Conservation (phyloP, 805 yeast species). For the Soucietia sequanensis region DNA sequence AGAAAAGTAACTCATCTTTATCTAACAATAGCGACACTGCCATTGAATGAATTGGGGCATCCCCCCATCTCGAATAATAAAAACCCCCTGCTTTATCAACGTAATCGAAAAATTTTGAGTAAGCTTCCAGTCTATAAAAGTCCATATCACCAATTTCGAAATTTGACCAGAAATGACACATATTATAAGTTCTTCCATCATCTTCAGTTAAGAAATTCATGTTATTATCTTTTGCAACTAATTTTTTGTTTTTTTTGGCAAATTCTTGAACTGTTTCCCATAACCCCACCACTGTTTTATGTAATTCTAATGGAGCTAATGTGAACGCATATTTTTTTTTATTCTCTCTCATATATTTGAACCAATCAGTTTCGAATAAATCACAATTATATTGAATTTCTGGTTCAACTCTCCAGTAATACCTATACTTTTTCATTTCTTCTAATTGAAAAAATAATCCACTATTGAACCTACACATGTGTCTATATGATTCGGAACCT, state of each 20-base stretch:
- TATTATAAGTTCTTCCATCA: slow-evolving; percentile 44
- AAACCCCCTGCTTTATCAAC: slow-evolving; percentile 69
- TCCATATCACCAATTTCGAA: slow-evolving; percentile 71
- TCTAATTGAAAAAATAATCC: slow-evolving; percentile 20
- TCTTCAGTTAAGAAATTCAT: slow-evolving; percentile 15
- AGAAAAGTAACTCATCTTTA: slow-evolving; percentile 62
- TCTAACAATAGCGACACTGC: slow-evolving; percentile 71
- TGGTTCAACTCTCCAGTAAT: slow-evolving; percentile 28
- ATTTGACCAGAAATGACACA: slow-evolving; percentile 78
- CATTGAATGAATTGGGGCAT: slow-evolving; percentile 80
- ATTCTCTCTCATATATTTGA: slow-evolving; percentile 19
- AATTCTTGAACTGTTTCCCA: slow-evolving; percentile 19
- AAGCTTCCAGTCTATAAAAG: slow-evolving; percentile 58
- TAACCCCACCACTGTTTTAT: slow-evolving; percentile 18
- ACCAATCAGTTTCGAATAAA: slow-evolving; percentile 16
- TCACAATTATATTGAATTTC: slow-evolving; percentile 20
- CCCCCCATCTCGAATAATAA: slow-evolving; percentile 85
- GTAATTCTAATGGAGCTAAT: slow-evolving; percentile 19
- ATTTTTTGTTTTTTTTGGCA: slow-evolving; percentile 3
- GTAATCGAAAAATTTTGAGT: slow-evolving; percentile 55
- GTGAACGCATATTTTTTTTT: slow-evolving; percentile 23
- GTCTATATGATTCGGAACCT: slow-evolving; percentile 20
- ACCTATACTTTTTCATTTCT: slow-evolving; percentile 18
- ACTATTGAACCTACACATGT: slow-evolving; percentile 24
- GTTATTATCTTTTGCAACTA: slow-evolving; percentile 13